Conservation (phyloP, 2,329 filamentous ascomycete genomes). For the Xylaria arbuscula region DNA sequence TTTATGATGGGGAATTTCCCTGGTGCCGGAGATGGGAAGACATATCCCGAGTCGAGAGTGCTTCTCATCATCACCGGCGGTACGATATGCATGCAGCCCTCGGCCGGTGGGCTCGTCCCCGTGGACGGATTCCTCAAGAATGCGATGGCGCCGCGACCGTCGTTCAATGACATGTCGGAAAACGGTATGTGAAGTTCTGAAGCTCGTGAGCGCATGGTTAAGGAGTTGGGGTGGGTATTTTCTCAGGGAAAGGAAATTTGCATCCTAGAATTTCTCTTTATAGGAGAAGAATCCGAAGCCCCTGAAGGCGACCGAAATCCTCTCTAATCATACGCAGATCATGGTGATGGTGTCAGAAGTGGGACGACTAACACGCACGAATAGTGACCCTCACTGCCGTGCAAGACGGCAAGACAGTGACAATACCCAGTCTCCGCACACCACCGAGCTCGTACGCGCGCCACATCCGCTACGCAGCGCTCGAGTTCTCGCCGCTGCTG, state of each 20-base stretch:
- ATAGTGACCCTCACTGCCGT: conserved; percentile 63
- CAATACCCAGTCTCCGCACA: conserved; percentile 78
- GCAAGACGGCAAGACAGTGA: conserved; percentile 60
- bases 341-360: not conserved
- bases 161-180: conserved; percentile 82
- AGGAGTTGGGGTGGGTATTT: not conserved
- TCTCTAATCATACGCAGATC: not conserved
- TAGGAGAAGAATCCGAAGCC: too few relatives aligned
- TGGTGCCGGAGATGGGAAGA: conserved; percentile 42
- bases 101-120: conserved; percentile 81
- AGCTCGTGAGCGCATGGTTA: not conserved
- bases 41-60: conserved; percentile 79
- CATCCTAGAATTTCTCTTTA: not conserved
- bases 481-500: conserved; percentile 85
- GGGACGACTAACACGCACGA: conserved; percentile 21
- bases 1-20: conserved; percentile 44
- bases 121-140: conserved; percentile 82
- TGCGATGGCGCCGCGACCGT: conserved; percentile 83
- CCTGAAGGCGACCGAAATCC: not conserved
- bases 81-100: conserved; percentile 91
- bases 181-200: conserved; percentile 50
- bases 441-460: conserved; percentile 83
- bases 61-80: conserved; percentile 92
- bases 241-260: not conserved
- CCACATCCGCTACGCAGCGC: conserved; percentile 83